Conservation (phyloP, 306 rosid species). For the Echinosophora koreensis region DNA sequence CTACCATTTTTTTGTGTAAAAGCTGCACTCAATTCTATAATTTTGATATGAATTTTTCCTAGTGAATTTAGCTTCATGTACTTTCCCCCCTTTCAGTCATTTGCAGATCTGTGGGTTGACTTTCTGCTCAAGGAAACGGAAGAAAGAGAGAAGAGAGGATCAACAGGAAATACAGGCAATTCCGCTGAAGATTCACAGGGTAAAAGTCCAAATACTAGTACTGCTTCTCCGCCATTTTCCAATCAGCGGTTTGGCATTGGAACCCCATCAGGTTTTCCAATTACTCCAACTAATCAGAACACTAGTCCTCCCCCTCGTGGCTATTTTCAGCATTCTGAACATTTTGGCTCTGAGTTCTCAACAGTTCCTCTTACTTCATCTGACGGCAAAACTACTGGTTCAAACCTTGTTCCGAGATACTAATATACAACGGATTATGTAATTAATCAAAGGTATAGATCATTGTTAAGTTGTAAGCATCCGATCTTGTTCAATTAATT, state of each 20-base stretch:
- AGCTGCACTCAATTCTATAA: background rate
- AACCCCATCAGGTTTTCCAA: constrained; percentile 45
- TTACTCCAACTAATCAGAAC: constrained; percentile 44
- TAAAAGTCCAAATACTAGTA: constrained; percentile 31
- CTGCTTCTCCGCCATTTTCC: constrained; percentile 26
- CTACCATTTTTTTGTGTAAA: background rate
- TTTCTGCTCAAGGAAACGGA: constrained; percentile 86
- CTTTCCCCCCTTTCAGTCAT: constrained; percentile 62
- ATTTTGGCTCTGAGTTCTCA: constrained; percentile 75
- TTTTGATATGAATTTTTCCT: background rate
- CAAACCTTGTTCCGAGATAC: constrained; percentile 59
- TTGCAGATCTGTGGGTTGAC: constrained; percentile 95
- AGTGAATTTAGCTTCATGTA: background rate
- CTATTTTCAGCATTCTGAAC: constrained; percentile 53
- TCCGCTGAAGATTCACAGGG: constrained; percentile 47
- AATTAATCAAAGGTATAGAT: constrained; percentile 69
- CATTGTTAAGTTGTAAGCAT: constrained; percentile 50
- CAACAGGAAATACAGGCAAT: constrained; percentile 49
- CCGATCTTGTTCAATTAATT: constrained; percentile 65
- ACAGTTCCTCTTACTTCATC: constrained; percentile 79
- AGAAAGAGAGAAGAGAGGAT: constrained; percentile 74
- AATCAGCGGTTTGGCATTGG: constrained; percentile 46
- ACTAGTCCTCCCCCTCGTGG: constrained; percentile 46
- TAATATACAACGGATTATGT: constrained; percentile 43
- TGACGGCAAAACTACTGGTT: constrained; percentile 50